Percentiles rank a stretch among this genome's conserved stretches.
These are phyloP conservation scores for Castanopsis chinensis DNA, from an alignment of 306 rosid genomes.

Conservation along the genomic window DNA sequence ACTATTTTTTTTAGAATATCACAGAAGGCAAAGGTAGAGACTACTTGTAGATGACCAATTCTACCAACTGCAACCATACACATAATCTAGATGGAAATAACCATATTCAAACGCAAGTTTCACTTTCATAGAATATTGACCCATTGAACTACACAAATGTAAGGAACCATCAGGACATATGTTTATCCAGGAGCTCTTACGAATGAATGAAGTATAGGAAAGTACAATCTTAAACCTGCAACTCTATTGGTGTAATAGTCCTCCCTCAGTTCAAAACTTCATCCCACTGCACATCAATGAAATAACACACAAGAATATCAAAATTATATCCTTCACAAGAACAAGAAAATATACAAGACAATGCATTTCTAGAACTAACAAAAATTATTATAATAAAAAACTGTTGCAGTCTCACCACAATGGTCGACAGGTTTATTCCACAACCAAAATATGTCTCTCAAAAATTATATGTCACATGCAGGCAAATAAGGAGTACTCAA, in stretches of 20 bases:
- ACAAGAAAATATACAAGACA: background rate
- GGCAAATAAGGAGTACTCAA: no score
- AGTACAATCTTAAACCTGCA: slow-evolving; percentile 42
- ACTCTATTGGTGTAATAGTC: slow-evolving; percentile 52
- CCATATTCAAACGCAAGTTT: background rate
- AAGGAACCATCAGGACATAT: background rate
- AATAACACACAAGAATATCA: background rate
- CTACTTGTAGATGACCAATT: no score
- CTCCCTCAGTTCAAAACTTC: slow-evolving; percentile 41
- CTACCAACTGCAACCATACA: no score
- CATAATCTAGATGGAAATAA: background rate
- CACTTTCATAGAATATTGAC: background rate
- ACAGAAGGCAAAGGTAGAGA: no score
- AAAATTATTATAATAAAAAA: background rate
- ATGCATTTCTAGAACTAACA: background rate
- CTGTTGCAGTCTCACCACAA: background rate
- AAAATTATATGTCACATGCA: no score
- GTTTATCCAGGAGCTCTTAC: background rate
- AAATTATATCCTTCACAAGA: background rate
- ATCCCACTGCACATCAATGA: slow-evolving; percentile 44
- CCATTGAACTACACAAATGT: background rate
- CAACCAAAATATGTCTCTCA: no score
- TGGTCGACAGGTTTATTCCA: no score
- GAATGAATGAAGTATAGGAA: slow-evolving; percentile 5
- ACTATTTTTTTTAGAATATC: no score